These are phyloP conservation scores for Cenchrus americanus DNA, from an alignment of 176 grass and related monocot genomes.

Conservation along the genomic window DNA sequence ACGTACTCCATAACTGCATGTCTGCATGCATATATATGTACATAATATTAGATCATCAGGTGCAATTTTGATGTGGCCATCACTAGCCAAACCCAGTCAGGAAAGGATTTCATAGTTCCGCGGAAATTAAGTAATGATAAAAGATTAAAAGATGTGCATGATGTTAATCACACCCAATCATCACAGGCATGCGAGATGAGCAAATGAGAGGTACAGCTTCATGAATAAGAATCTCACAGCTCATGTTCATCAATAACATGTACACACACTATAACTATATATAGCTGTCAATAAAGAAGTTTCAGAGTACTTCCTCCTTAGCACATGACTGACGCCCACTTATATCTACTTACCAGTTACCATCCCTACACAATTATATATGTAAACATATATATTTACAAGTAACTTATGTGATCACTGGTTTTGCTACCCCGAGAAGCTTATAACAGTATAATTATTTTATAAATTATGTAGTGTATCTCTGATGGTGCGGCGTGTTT, in stretches of 20 bases:
- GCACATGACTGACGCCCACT: background rate
- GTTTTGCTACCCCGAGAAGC: constrained; percentile 31
- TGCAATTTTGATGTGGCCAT: background rate
- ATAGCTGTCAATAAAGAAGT: constrained; percentile 6
- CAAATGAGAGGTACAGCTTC: background rate
- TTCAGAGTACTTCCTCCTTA: background rate
- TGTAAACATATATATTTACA: constrained; percentile 44
- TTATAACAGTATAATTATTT: constrained; percentile 24
- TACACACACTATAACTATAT: background rate
- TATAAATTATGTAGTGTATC: background rate
- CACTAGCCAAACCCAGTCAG: background rate
- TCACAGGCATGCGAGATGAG: background rate
- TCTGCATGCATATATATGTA: background rate
- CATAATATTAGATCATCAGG: no score
- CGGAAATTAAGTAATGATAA: background rate
- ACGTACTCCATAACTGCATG: background rate
- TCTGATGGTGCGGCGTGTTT: background rate
- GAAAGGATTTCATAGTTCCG: background rate
- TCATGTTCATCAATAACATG: constrained; percentile 1
- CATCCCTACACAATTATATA: constrained; percentile 28
- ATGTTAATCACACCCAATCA: background rate
- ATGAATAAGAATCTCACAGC: background rate
- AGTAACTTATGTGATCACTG: constrained; percentile 31
- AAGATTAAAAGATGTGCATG: background rate
- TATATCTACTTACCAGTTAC: constrained; percentile 30